Percentiles rank a stretch among this genome's conserved stretches.
Evolutionary conservation across 352 stramenopile species (phyloP).

Genomic region (Globisporangium polare): DNA sequence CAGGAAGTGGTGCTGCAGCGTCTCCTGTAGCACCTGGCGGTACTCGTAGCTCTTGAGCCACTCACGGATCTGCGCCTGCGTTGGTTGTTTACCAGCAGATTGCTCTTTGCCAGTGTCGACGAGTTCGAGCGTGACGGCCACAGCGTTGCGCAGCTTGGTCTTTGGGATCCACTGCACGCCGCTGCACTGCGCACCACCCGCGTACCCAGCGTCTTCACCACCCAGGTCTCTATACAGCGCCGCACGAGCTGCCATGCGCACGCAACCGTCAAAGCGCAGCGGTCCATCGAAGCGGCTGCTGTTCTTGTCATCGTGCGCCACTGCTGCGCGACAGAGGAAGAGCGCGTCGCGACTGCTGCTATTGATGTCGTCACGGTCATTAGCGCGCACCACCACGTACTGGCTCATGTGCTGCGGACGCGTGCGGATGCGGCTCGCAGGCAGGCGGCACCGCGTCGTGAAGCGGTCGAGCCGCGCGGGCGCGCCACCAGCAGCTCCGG

Average conservation of each 20-base stretch:
- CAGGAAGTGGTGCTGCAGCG: conserved; percentile 46
- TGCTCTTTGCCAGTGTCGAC: background rate
- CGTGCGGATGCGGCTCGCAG: conserved; percentile 23
- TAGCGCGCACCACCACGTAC: conserved; percentile 24
- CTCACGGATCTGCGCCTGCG: background rate
- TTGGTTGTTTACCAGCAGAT: background rate
- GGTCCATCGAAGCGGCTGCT: background rate
- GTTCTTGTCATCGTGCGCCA: conserved; percentile 10
- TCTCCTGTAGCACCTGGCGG: conserved; percentile 49
- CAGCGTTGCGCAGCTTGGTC: conserved; percentile 31
- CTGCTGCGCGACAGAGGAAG: conserved; percentile 39
- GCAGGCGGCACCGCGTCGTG: conserved; percentile 54
- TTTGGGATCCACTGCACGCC: conserved; percentile 44
- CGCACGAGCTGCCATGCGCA: conserved; percentile 14
- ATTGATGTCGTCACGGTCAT: background rate
- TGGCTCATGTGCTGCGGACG: conserved; percentile 30
- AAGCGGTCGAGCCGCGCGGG: conserved; percentile 36
- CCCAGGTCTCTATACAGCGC: conserved; percentile 19
- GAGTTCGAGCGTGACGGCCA: conserved; percentile 50
- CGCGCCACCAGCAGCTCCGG: conserved; percentile 6
- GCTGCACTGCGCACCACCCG: conserved; percentile 4
- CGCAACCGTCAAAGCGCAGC: conserved; percentile 21
- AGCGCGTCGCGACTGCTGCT: conserved; percentile 8
- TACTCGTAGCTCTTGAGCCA: conserved; percentile 27
- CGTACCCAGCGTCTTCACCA: conserved; percentile 13